Evolutionary conservation across 1,284 basidiomycete genomes (phyloP).

Genomic region (Porodaedalea pini): DNA sequence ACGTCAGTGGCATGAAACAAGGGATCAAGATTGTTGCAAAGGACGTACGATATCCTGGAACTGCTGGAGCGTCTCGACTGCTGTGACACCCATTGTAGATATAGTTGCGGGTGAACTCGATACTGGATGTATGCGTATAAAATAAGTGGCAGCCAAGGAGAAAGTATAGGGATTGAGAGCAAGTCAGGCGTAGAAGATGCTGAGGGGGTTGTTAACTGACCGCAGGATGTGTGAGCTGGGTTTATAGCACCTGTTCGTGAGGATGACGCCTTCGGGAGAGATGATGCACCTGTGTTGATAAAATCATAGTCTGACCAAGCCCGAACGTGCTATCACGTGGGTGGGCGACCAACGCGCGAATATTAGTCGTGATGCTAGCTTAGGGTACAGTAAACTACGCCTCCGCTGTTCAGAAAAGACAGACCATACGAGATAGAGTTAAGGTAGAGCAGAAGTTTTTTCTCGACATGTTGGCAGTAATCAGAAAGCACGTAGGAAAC

Average conservation of each 20-base stretch:
- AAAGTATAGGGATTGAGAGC: not conserved
- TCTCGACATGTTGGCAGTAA: too few relatives aligned
- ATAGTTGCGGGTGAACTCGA: not conserved
- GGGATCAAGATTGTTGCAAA: not conserved
- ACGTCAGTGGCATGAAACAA: not conserved
- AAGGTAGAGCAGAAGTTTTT: too few relatives aligned
- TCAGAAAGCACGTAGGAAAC: too few relatives aligned
- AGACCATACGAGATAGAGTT: too few relatives aligned
- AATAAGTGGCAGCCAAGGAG: not conserved
- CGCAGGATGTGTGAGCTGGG: not conserved
- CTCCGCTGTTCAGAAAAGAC: too few relatives aligned
- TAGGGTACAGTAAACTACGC: too few relatives aligned
- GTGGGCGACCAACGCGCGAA: too few relatives aligned
- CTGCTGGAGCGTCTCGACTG: slow-evolving; percentile 49
- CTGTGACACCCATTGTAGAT: slow-evolving; percentile 35
- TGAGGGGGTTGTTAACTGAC: not conserved
- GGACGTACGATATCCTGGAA: slow-evolving; percentile 49
- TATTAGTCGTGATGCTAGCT: too few relatives aligned
- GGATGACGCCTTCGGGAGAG: not conserved
- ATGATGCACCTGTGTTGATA: not conserved
- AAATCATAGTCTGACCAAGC: too few relatives aligned
- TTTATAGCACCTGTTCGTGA: not conserved
- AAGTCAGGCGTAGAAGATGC: not conserved
- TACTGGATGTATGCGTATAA: slow-evolving; percentile 8
- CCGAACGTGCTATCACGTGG: not conserved